Base-by-base conservation (phyloP, 345 rosid species). In the Populus alba region DNA sequence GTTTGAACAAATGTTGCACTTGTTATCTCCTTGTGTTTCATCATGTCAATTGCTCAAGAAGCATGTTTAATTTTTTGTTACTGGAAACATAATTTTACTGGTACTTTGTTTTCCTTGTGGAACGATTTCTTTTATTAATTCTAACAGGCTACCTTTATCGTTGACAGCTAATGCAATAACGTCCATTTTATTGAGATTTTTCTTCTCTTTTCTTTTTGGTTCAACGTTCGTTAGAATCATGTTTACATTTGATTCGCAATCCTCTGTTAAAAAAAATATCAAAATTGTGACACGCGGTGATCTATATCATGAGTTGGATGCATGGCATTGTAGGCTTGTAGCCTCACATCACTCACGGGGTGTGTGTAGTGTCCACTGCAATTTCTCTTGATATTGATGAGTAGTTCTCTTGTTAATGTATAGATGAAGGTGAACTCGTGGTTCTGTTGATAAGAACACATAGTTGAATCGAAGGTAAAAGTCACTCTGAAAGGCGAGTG, bases 1-100 rank as follows among this genome's bases (percentile, higher is more conserved):
- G 31, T 16, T 55, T 66, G 77, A 71, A 61, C 83, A 67, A 27
- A 22, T 78, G 75, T 53, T 70, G 72, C 84, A 41, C 71, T 7
- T 15, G 25, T 72, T 70, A 23, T 74, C 70, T 69, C 37, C 47
- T n/a, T 55, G 45, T 77, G 7, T 45, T 39, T 27, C 35, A 15
- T 66, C 35, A 20, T 66, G 49, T n/a, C 75, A 27, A 39, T 72
- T 68, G 29, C 62, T 39, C 8, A 53, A 45, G 66, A 20, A 39
- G 80, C 63, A 38, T 75, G 39, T 11, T 38, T 67, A 69, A 25
- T 70, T 57, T 39, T 49, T 70, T 29, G 8, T 18, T 69, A 43
- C 68, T 12, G 9, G 57, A 61, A 38, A 57, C 38, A 27, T 69
- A 8, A 67, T 76, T 31, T 17, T 8, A 37, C 70, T 27, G 70